Evolutionary conservation across 129 eudicot genomes (phyloP).

Genomic region (Arctium minus): DNA sequence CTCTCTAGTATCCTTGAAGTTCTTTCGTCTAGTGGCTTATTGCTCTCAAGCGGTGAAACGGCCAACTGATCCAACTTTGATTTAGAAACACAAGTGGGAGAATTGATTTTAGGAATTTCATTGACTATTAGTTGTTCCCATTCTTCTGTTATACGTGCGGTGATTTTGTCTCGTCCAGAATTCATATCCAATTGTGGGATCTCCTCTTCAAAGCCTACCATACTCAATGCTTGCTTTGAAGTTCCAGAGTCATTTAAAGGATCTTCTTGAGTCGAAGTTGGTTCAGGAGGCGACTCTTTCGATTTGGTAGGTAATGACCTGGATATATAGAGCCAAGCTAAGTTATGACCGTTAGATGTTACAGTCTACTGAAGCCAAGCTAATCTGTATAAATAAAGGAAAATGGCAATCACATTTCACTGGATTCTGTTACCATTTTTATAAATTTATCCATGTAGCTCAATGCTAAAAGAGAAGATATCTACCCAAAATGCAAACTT

Average conservation of each 20-base stretch:
- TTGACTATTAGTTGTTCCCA: conserved; percentile 75
- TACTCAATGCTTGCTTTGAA: conserved; percentile 18
- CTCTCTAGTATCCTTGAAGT: conserved; percentile 86
- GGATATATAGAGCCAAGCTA: conserved; percentile 9
- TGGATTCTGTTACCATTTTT: background rate
- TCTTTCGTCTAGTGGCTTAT: conserved; percentile 60
- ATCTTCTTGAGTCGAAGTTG: conserved; percentile 28
- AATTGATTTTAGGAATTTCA: conserved; percentile 40
- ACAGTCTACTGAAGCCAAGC: background rate
- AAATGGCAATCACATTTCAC: background rate
- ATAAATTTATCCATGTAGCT: background rate
- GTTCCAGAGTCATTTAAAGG: conserved; percentile 13
- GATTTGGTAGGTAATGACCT: conserved; percentile 62
- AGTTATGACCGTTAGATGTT: conserved; percentile 1
- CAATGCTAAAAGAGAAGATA: conserved; percentile 15
- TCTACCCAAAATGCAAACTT: conserved; percentile 85
- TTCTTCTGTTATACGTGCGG: conserved; percentile 53
- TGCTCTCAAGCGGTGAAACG: conserved; percentile 35
- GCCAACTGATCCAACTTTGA: conserved; percentile 38
- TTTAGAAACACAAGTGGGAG: conserved; percentile 46
- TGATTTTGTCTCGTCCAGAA: conserved; percentile 32
- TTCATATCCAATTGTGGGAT: conserved; percentile 22
- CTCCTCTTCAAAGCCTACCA: conserved; percentile 31
- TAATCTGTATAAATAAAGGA: background rate
- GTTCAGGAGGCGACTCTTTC: conserved; percentile 39